Percentiles rank a stretch among this genome's conserved stretches.
Evolutionary conservation across 306 rosid genomes (phyloP).

Genomic region (Vigna mungo): DNA sequence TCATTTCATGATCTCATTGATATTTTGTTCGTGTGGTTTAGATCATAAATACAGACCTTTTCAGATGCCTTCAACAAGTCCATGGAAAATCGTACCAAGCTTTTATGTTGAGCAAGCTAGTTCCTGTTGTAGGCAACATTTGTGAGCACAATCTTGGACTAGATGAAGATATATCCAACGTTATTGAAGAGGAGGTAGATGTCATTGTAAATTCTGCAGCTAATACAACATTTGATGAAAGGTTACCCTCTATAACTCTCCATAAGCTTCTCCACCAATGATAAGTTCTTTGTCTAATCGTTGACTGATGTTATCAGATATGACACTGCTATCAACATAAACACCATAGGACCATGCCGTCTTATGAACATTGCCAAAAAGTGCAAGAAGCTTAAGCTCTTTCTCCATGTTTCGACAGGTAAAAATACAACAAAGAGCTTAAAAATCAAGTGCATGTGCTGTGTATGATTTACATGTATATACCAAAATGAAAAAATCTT

Average conservation of each 20-base stretch:
- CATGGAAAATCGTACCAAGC: slow-evolving; percentile 84
- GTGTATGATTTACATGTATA: slow-evolving; percentile 7
- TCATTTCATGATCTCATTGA: slow-evolving; percentile 6
- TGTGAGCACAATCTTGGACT: slow-evolving; percentile 83
- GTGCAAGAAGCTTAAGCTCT: slow-evolving; percentile 86
- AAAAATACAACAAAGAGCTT: not conserved
- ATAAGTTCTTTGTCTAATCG: slow-evolving; percentile 16
- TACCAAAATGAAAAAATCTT: not conserved
- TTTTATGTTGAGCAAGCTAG: slow-evolving; percentile 87
- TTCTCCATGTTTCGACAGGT: slow-evolving; percentile 97
- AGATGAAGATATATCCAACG: slow-evolving; percentile 53
- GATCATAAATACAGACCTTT: slow-evolving; percentile 89
- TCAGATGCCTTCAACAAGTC: slow-evolving; percentile 73
- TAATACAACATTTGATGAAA: slow-evolving; percentile 92
- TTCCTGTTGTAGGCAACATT: slow-evolving; percentile 84
- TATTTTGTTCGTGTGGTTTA: slow-evolving; percentile 38
- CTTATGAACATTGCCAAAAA: slow-evolving; percentile 80
- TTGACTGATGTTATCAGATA: slow-evolving; percentile 53
- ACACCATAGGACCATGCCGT: slow-evolving; percentile 88
- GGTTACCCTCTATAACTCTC: slow-evolving; percentile 51
- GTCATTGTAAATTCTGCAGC: slow-evolving; percentile 95
- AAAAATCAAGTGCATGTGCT: slow-evolving; percentile 7
- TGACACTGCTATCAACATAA: slow-evolving; percentile 85
- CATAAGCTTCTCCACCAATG: not conserved
- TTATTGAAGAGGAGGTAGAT: slow-evolving; percentile 78